Conservation (phyloP, 2,329 filamentous ascomycete genomes). For the Atkinsonella texensis region DNA sequence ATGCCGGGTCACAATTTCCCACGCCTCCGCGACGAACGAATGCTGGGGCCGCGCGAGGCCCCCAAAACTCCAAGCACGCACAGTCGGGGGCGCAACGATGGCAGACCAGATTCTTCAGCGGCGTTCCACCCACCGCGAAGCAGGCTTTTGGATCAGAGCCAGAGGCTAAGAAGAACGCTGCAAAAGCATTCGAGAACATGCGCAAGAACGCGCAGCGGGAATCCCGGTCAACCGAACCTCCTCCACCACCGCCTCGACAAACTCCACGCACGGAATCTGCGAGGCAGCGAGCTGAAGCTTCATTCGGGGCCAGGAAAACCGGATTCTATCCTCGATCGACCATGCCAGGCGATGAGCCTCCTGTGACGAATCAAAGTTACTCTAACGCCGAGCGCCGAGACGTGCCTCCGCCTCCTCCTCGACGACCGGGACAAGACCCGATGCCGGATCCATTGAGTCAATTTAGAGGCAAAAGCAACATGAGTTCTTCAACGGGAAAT, state of each 20-base stretch:
- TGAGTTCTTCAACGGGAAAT: constrained; percentile 18
- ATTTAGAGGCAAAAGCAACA: constrained; percentile 28
- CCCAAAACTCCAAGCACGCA: constrained; percentile 9
- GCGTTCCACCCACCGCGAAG: constrained; percentile 31
- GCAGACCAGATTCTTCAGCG: constrained; percentile 27
- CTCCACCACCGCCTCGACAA: constrained; percentile 25
- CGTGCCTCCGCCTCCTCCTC: constrained; percentile 9
- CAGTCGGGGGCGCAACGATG: constrained; percentile 34
- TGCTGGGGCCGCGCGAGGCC: constrained; percentile 9
- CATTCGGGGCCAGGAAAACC: constrained; percentile 38
- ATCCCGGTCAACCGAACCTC: constrained; percentile 14
- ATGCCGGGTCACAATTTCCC: constrained; percentile 36
- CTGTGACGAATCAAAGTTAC: constrained; percentile 37
- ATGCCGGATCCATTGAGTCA: constrained; percentile 35
- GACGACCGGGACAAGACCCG: constrained; percentile 9
- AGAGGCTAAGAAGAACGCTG: constrained; percentile 29
- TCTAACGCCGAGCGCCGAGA: constrained; percentile 17
- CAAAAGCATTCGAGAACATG: constrained; percentile 32
- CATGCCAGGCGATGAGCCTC: constrained; percentile 37
- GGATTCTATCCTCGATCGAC: constrained; percentile 40
- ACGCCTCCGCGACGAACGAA: constrained; percentile 34
- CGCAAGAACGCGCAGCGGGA: constrained; percentile 20
- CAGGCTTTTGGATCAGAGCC: constrained; percentile 21
- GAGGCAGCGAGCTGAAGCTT: constrained; percentile 39
- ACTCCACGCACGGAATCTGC: constrained; percentile 39